phyloP scores from a whole-genome alignment of 2,329 filamentous ascomycete species.

The Fusarium cicatricum region DNA sequence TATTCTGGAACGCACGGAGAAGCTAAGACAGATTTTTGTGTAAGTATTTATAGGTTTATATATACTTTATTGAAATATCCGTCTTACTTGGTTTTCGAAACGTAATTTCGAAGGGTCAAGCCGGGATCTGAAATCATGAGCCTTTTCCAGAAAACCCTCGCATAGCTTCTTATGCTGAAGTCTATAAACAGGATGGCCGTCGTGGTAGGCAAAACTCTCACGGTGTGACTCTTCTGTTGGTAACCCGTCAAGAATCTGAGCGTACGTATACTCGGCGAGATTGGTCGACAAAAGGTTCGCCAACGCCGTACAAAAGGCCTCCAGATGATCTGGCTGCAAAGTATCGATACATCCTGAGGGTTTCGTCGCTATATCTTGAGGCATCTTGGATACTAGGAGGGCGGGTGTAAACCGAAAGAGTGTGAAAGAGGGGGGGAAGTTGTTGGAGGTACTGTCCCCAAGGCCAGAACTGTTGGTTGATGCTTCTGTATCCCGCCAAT shows the following conservation, averaged over 20 bases:
- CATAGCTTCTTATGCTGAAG: background rate
- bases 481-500: no score
- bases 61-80: background rate
- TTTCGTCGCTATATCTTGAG: background rate
- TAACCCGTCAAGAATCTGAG: conserved; percentile 19
- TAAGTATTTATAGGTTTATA: background rate
- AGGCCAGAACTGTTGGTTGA: no score
- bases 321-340: background rate
- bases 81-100: background rate
- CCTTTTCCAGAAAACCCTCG: background rate
- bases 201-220: background rate
- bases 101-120: background rate
- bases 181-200: background rate
- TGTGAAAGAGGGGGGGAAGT: no score
- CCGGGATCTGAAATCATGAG: background rate
- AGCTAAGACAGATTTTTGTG: background rate
- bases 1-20: background rate
- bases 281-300: background rate
- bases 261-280: background rate
- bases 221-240: background rate
- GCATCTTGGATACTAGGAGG: background rate
- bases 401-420: background rate
- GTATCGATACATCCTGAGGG: background rate
- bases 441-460: no score
- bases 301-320: background rate